Evolutionary conservation across 352 stramenopile species (phyloP), one percentile per base, ranked within the genome.

Genomic region (Peronospora tabacina): DNA sequence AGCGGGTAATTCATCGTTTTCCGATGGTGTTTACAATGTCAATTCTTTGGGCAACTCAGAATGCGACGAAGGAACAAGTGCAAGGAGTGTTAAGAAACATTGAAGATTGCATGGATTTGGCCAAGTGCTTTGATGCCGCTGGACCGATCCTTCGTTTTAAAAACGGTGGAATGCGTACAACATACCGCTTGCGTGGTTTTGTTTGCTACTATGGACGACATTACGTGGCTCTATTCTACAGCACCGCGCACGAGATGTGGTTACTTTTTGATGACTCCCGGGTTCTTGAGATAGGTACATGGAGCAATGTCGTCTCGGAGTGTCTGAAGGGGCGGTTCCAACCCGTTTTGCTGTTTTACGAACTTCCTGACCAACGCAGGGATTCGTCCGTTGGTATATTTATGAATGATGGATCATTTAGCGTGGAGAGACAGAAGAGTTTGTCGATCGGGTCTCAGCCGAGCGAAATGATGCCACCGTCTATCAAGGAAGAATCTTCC

Each of bases 11-110:
- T 45, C 79, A 85, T 36, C 82, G 82, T 2, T 92, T 92, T 44
- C 82, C 82, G 4, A 88, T 89, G 70, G 82, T 92, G 6, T 92
- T 92, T 66, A 75, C 82, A 22, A 75, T 92, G 8, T 92, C 82
- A 11, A 71, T 92, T 22, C 58, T 92, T 5, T 92, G 82, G 82
- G 76, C 77, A 10, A 89, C 78, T 10, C 81, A 72, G 13, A 76
- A 54, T 1, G 78, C 81, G 4, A 85, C 81, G 10, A 87, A 86
- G 40, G 75, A 88, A 32, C 73, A 92, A 44, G 72, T 92, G 9
- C 60, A 87, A 17, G 70, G 66, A 3, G 50, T 92, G 16, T 43
- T 92, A 5, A 46, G 62, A 5, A 90, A 86, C 44, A 68, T 92
- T 19, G 61, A 66, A 30, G 70, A 86, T 47, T 75, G 74, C 10